phyloP scores from a whole-genome alignment of 2,329 filamentous ascomycete species.

The Blastomyces parvus region DNA sequence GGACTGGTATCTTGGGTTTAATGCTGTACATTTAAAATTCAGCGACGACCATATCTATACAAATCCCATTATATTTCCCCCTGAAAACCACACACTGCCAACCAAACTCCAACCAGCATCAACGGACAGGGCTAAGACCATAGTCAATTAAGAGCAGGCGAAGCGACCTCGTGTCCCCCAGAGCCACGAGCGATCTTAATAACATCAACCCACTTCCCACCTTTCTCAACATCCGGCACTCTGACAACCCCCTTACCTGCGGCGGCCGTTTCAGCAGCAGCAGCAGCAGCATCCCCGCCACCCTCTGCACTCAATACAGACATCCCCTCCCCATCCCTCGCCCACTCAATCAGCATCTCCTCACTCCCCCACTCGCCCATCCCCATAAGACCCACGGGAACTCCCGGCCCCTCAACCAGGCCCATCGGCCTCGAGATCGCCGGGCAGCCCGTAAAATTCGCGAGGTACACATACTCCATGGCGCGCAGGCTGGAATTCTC shows the following conservation, averaged over 20 bases:
- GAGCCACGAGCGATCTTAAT: constrained; percentile 22
- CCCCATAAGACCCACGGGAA: constrained; percentile 47
- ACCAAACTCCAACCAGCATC: background rate
- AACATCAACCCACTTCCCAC: constrained; percentile 32
- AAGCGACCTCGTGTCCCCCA: background rate
- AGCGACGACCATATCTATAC: no score
- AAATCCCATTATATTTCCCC: background rate
- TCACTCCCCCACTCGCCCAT: constrained; percentile 49
- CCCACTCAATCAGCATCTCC: constrained; percentile 44
- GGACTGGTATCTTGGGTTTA: no score
- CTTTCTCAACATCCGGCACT: constrained; percentile 21
- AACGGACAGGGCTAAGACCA: background rate
- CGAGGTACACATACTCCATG: constrained; percentile 80
- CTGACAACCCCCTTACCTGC: constrained; percentile 20
- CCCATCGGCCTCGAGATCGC: constrained; percentile 66
- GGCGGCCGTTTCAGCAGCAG: constrained; percentile 1
- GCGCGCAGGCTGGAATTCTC: constrained; percentile 61
- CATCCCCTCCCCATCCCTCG: constrained; percentile 43
- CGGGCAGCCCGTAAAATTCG: constrained; percentile 72
- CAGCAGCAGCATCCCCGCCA: constrained; percentile 12
- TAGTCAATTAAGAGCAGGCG: background rate
- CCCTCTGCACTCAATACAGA: constrained; percentile 28
- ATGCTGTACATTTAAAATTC: no score
- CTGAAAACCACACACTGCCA: no score
- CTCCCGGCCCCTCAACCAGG: constrained; percentile 45